Conservation (phyloP, 805 yeast genomes). For the Ogataea siamensis region DNA sequence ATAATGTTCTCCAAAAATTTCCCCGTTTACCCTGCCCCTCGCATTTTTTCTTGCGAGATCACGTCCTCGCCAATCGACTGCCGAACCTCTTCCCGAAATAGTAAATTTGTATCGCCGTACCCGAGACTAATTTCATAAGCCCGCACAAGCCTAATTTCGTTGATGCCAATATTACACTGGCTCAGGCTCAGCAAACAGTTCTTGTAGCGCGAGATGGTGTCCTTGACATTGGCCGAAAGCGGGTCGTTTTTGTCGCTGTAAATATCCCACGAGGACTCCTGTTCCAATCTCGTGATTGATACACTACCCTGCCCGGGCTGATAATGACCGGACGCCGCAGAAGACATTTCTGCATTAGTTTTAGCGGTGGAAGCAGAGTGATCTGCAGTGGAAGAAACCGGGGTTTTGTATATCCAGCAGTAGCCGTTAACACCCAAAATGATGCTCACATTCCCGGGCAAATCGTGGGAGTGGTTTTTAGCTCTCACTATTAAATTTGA, state of each 20-base stretch:
- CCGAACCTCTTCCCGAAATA: conserved; percentile 73
- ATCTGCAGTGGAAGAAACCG: conserved; percentile 17
- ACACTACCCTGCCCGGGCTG: conserved; percentile 58
- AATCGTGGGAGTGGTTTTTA: conserved; percentile 78
- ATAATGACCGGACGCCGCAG: conserved; percentile 36
- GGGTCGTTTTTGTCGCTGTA: conserved; percentile 85
- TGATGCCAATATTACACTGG: conserved; percentile 82
- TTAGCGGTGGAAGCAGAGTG: conserved; percentile 27
- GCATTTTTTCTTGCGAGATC: conserved; percentile 68
- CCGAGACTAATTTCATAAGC: conserved; percentile 91
- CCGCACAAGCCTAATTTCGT: conserved; percentile 71
- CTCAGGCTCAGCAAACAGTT: conserved; percentile 82
- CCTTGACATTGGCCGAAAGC: conserved; percentile 60
- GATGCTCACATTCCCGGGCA: conserved; percentile 93
- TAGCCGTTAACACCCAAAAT: conserved; percentile 94
- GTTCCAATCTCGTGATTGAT: conserved; percentile 83
- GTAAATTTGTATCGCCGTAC: conserved; percentile 63
- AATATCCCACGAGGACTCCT: conserved; percentile 86
- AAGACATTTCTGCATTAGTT: conserved; percentile 40
- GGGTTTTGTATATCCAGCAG: conserved; percentile 83
- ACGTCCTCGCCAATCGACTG: conserved; percentile 71
- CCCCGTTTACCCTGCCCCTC: conserved; percentile 42
- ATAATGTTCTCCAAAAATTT: neutral
- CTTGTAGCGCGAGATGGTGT: conserved; percentile 78
- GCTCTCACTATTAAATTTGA: conserved; percentile 79